A percentile compares a stretch with the other conserved stretches of the same genome.
These are phyloP conservation scores for Naganishia sp. DNA, from an alignment of 1,284 basidiomycete species.

Conservation along the genomic window DNA sequence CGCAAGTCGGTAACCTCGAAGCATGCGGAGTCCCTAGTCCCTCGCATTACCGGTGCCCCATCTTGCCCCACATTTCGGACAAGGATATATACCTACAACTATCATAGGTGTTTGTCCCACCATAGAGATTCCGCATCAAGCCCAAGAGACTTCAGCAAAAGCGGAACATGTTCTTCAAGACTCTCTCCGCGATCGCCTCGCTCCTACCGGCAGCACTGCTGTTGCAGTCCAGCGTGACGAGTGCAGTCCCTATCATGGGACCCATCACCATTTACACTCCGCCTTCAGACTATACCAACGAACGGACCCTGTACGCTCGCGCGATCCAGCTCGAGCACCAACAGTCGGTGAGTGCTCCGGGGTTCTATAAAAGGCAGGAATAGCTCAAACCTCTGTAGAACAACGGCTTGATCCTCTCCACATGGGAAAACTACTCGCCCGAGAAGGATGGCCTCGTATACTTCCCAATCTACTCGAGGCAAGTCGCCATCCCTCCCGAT, in stretches of 20 bases:
- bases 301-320: constrained; percentile 36
- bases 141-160: too few species aligned
- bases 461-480: constrained; percentile 29
- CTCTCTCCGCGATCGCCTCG: constrained; percentile 20
- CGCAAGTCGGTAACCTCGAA: too few species aligned
- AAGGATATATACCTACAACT: not conserved
- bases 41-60: constrained; percentile 1
- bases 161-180: constrained; percentile 16
- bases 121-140: too few species aligned
- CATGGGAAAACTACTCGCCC: constrained; percentile 38
- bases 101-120: too few species aligned
- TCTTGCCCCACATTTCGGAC: not conserved
- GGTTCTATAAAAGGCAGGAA: not conserved
- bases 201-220: constrained; percentile 12
- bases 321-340: constrained; percentile 32
- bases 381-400: constrained; percentile 1
- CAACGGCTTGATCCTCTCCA: constrained; percentile 31
- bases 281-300: constrained; percentile 34
- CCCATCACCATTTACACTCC: constrained; percentile 37
- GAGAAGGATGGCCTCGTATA: constrained; percentile 13
- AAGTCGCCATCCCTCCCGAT: not conserved
- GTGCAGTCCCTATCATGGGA: constrained; percentile 25
- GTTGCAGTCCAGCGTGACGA: not conserved
- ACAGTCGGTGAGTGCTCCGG: constrained; percentile 23
- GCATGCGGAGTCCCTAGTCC: too few species aligned